Percentiles rank a stretch among this genome's conserved stretches.
phyloP scores from a whole-genome alignment of 2,329 filamentous ascomycete species.

The Verticillium zaregamsianum region DNA sequence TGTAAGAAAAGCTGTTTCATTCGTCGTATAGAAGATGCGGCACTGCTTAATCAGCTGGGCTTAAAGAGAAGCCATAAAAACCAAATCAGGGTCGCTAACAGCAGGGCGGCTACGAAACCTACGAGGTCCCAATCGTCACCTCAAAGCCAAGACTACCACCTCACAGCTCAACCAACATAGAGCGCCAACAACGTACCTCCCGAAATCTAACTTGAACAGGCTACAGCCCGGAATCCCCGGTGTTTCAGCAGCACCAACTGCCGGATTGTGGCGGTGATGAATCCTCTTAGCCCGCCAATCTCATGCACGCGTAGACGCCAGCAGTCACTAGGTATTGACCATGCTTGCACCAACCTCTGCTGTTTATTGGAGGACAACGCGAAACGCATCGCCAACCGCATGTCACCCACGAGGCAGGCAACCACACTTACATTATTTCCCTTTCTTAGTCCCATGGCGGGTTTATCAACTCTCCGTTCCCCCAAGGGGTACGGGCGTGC shows the following conservation, averaged over 20 bases:
- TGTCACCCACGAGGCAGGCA: not conserved
- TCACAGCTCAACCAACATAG: not conserved
- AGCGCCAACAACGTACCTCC: not conserved
- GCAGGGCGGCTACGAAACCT: no score
- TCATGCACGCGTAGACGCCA: not conserved
- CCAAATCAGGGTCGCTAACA: no score
- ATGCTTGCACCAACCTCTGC: not conserved
- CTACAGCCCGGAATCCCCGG: not conserved
- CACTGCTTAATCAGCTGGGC: no score
- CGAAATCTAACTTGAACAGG: not conserved
- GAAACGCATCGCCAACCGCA: not conserved
- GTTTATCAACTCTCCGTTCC: not conserved
- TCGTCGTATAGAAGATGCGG: no score
- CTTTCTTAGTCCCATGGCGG: not conserved
- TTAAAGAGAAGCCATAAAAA: no score
- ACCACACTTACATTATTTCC: not conserved
- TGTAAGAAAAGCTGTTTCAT: no score
- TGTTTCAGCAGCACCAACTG: not conserved
- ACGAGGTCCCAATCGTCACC: no score
- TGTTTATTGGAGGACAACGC: not conserved
- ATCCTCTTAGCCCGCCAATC: not conserved
- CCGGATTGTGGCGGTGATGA: not conserved
- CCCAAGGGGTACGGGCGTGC: not conserved
- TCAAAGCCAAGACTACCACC: no score
- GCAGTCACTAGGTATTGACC: not conserved